These are phyloP conservation scores for Nannochloris sp. DNA, from an alignment of 139 green algal genomes.

Conservation along the genomic window DNA sequence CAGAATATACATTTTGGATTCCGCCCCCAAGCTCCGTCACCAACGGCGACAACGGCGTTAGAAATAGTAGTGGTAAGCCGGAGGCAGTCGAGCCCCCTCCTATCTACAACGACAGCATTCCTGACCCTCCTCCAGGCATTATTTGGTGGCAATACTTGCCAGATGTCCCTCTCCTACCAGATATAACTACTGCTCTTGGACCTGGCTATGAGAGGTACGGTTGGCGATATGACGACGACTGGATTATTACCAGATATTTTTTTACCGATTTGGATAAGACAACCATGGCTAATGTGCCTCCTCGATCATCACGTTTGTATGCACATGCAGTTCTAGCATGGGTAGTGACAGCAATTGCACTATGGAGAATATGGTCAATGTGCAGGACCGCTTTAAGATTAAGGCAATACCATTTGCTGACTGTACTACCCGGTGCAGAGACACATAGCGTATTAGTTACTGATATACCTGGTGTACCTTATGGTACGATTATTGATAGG, in stretches of 20 bases:
- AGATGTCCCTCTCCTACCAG: conserved; percentile 7
- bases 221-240: not conserved
- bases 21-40: not conserved
- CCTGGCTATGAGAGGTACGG: not conserved
- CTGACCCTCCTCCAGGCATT: conserved; percentile 30
- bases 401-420: not conserved
- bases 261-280: conserved; percentile 8
- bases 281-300: not conserved
- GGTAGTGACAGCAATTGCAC: not conserved
- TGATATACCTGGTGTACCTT: not conserved
- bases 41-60: not conserved
- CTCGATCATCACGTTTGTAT: not conserved
- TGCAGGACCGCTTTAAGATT: not conserved
- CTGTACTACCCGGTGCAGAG: not conserved
- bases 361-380: not conserved
- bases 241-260: not conserved
- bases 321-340: not conserved
- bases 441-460: not conserved
- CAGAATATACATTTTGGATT: not conserved
- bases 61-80: not conserved
- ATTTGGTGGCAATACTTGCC: conserved; percentile 34
- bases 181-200: not conserved
- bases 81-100: conserved; percentile 9
- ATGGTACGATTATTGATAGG: not conserved
- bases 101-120: conserved; percentile 23